Evolutionary conservation across 176 grass and related monocot genomes (phyloP).

Genomic region (Thalia dealbata): DNA sequence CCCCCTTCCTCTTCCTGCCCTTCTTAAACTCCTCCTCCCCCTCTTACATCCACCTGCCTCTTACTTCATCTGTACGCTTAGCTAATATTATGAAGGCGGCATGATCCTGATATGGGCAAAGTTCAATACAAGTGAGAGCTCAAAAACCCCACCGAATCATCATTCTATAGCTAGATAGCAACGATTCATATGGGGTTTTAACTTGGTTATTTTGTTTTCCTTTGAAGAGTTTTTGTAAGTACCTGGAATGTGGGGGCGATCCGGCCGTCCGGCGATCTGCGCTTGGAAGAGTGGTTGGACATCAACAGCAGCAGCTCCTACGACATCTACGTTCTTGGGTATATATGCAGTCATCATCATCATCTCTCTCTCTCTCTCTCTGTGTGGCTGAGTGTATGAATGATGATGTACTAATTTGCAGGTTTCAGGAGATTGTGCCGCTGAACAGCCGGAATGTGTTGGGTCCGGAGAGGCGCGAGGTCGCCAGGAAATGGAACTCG

Average conservation of each 20-base stretch:
- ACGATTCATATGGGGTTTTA: not conserved
- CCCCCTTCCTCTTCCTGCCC: too few relatives aligned
- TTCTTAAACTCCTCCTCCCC: too few relatives aligned
- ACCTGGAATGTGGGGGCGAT: conserved; percentile 91
- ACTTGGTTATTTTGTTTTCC: not conserved
- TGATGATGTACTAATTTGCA: too few relatives aligned
- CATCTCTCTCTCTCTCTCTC: not conserved
- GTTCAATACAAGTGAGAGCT: not conserved
- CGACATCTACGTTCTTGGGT: conserved; percentile 97
- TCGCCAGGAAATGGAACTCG: conserved; percentile 76
- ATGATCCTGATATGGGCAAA: too few relatives aligned
- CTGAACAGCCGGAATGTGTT: conserved; percentile 78
- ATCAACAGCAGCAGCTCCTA: conserved; percentile 32
- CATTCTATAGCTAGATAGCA: too few relatives aligned
- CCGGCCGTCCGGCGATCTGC: conserved; percentile 47
- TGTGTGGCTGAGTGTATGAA: too few relatives aligned
- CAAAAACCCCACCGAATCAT: too few relatives aligned
- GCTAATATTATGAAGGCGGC: too few relatives aligned
- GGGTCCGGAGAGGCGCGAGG: conserved; percentile 50
- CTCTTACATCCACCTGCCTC: too few relatives aligned
- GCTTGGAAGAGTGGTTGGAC: conserved; percentile 88
- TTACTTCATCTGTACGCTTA: too few relatives aligned
- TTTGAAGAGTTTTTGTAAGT: conserved; percentile 59
- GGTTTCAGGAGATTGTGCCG: conserved; percentile 95
- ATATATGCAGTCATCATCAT: too few relatives aligned